Evolutionary conservation across 1,139 yeast species (phyloP).

Genomic region (Yamadazyma sp.): DNA sequence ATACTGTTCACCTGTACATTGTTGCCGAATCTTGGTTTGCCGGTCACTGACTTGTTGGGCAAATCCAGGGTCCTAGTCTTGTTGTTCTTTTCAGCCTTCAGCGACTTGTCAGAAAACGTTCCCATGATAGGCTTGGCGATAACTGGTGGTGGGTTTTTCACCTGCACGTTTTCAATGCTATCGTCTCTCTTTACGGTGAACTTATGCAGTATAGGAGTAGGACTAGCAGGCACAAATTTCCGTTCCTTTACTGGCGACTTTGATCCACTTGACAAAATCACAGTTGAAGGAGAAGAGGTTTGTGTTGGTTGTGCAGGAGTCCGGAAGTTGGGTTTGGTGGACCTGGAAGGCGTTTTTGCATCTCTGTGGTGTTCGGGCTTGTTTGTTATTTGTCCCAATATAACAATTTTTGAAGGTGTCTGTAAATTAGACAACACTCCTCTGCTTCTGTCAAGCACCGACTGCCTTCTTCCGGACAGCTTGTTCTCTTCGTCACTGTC

Average conservation of each 20-base stretch:
- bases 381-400: slow-evolving; percentile 27
- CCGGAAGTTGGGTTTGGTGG: slow-evolving; percentile 13
- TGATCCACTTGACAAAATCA: slow-evolving; percentile 25
- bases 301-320: slow-evolving; percentile 28
- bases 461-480: not conserved
- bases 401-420: slow-evolving; percentile 35
- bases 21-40: slow-evolving; percentile 8
- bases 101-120: slow-evolving; percentile 32
- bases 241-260: slow-evolving; percentile 14
- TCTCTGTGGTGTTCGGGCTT: slow-evolving; percentile 14
- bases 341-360: slow-evolving; percentile 10
- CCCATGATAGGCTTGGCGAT: slow-evolving; percentile 41
- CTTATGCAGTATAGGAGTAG: slow-evolving; percentile 32
- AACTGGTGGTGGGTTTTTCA: not conserved
- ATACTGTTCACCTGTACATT: slow-evolving; percentile 11
- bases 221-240: slow-evolving; percentile 31
- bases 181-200: slow-evolving; percentile 13
- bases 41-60: not conserved
- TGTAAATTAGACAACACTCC: slow-evolving; percentile 17
- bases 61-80: not conserved
- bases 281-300: slow-evolving; percentile 34
- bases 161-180: slow-evolving; percentile 10
- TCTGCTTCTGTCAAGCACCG: slow-evolving; percentile 8
- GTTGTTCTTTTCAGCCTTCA: slow-evolving; percentile 2
- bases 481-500: slow-evolving; percentile 15